Conservation (phyloP, 164 flowering plant genomes). For the Warburgia ugandensis region DNA sequence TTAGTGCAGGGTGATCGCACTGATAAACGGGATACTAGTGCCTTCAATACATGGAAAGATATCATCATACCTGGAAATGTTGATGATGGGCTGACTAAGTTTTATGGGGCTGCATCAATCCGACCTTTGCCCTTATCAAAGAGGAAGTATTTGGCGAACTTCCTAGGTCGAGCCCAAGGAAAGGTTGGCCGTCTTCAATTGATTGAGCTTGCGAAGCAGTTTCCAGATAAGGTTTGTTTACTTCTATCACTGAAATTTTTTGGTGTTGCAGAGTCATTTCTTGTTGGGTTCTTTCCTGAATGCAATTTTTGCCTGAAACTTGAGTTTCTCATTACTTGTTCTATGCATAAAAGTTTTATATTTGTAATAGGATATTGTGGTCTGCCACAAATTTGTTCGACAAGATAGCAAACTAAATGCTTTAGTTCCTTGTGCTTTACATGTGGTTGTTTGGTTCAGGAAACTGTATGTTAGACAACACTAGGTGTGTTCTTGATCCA, state of each 20-base stretch:
- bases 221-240: conserved; percentile 72
- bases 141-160: conserved; percentile 81
- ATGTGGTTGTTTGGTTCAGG: too few relatives aligned
- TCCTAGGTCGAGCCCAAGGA: conserved; percentile 87
- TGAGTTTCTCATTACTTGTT: too few relatives aligned
- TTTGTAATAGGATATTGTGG: too few relatives aligned
- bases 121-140: conserved; percentile 73
- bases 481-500: too few relatives aligned
- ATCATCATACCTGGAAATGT: conserved; percentile 95
- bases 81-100: conserved; percentile 81
- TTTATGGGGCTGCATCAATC: conserved; percentile 31
- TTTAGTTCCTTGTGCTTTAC: too few relatives aligned
- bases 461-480: too few relatives aligned
- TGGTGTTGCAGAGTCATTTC: not conserved
- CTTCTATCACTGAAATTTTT: conserved; percentile 1
- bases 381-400: too few relatives aligned
- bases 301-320: too few relatives aligned
- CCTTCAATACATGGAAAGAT: conserved; percentile 98
- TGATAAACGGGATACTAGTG: conserved; percentile 77
- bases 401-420: too few relatives aligned
- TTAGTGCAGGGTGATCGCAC: conserved; percentile 88
- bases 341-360: too few relatives aligned
- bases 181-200: conserved; percentile 82
- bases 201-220: conserved; percentile 71
- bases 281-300: too few relatives aligned